Conservation (phyloP, 2,329 filamentous ascomycete genomes). For the Colletotrichum echinochloae region DNA sequence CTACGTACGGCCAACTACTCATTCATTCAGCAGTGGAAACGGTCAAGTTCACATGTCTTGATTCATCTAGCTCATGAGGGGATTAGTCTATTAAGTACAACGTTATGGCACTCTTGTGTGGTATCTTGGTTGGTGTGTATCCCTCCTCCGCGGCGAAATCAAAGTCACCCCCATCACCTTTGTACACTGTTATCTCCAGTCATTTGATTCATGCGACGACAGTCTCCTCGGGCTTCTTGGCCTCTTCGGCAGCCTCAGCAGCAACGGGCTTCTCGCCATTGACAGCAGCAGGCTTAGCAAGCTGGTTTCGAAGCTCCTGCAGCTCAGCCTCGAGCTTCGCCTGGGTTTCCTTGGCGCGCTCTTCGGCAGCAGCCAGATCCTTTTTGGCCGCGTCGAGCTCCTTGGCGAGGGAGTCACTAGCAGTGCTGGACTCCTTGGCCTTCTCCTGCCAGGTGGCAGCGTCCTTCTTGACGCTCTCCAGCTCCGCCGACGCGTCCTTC, state of each 20-base stretch:
- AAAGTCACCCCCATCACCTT: constrained; percentile 12
- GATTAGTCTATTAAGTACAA: constrained; percentile 35
- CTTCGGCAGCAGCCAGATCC: constrained; percentile 42
- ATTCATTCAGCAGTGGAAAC: not conserved
- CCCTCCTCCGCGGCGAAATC: not conserved
- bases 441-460: constrained; percentile 29
- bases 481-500: constrained; percentile 14
- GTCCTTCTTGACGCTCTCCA: constrained; percentile 37
- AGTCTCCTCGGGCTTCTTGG: constrained; percentile 41
- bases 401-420: constrained; percentile 21
- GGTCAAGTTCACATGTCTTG: constrained; percentile 9
- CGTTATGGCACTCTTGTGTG: constrained; percentile 16
- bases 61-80: constrained; percentile 30
- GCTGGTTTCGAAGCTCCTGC: constrained; percentile 49
- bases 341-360: constrained; percentile 38
- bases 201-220: constrained; percentile 26
- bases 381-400: constrained; percentile 45
- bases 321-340: constrained; percentile 39
- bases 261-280: constrained; percentile 53
- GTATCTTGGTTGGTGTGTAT: constrained; percentile 22
- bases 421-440: constrained; percentile 21
- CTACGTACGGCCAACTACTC: not conserved
- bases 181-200: constrained; percentile 24
- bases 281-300: constrained; percentile 50
- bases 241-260: constrained; percentile 44